Evolutionary conservation across 495 filamentous ascomycete species (phyloP).

Genomic region (Aspergillus conjunctus): DNA sequence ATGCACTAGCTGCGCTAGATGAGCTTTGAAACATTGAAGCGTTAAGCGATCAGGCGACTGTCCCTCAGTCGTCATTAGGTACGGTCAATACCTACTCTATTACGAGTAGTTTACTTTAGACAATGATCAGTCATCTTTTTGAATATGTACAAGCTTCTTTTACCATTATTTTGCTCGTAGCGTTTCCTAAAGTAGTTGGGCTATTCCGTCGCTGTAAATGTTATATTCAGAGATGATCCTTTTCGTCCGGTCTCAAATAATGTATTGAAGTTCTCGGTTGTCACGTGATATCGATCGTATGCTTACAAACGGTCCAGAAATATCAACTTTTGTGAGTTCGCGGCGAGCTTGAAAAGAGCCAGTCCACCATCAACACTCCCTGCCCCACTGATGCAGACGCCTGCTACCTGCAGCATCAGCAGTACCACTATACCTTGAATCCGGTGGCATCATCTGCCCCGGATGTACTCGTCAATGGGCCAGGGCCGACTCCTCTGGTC

Average conservation of each 20-base stretch:
- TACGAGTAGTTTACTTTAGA: too few relatives aligned
- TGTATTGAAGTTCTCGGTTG: not conserved
- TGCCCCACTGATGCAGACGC: conserved; percentile 23
- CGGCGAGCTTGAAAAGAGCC: conserved; percentile 4
- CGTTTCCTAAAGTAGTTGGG: too few relatives aligned
- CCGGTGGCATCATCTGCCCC: conserved; percentile 35
- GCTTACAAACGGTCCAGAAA: conserved; percentile 14
- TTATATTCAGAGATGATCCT: not conserved
- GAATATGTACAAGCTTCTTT: too few relatives aligned
- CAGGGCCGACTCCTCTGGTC: conserved; percentile 36
- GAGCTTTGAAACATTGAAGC: too few relatives aligned
- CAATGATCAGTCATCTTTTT: too few relatives aligned
- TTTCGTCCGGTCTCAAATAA: not conserved
- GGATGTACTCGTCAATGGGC: conserved; percentile 50
- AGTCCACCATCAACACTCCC: not conserved
- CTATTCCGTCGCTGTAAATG: too few relatives aligned
- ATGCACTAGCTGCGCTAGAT: too few relatives aligned
- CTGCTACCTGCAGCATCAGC: conserved; percentile 28
- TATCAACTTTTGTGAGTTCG: not conserved
- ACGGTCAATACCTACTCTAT: too few relatives aligned
- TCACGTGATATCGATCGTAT: conserved; percentile 17
- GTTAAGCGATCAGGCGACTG: too few relatives aligned
- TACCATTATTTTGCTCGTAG: too few relatives aligned
- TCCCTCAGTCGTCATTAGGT: too few relatives aligned
- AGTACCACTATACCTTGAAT: conserved; percentile 22